phyloP scores from a whole-genome alignment of 2,329 filamentous ascomycete species.

The Neonectria coccinea region DNA sequence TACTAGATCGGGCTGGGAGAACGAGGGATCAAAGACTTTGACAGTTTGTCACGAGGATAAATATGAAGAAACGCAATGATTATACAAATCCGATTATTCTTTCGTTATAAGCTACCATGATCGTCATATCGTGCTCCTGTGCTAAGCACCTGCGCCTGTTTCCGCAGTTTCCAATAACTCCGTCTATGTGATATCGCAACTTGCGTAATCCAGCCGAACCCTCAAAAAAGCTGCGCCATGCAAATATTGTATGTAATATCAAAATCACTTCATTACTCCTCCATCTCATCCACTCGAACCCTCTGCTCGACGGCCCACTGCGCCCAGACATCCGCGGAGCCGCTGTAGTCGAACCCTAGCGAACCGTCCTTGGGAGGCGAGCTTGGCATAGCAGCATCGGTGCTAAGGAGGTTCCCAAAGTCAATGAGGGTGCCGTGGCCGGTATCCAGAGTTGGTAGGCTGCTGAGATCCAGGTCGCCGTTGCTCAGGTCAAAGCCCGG shows the following conservation, averaged over 20 bases:
- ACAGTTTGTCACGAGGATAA: not conserved
- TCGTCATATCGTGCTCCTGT: constrained; percentile 14
- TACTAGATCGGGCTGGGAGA: too few species aligned
- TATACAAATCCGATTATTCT: constrained; percentile 10
- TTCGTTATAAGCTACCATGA: constrained; percentile 16
- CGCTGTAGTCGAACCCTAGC: constrained; percentile 48
- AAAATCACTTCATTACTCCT: constrained; percentile 34
- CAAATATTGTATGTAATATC: constrained; percentile 22
- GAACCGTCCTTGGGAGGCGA: constrained; percentile 56
- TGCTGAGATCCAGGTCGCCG: constrained; percentile 59
- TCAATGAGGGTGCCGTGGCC: constrained; percentile 55
- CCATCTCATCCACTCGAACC: constrained; percentile 26
- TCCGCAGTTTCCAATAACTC: constrained; percentile 15
- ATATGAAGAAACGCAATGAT: not conserved
- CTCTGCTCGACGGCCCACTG: constrained; percentile 47
- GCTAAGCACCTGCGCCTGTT: constrained; percentile 1
- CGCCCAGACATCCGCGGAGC: constrained; percentile 45
- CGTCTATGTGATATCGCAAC: constrained; percentile 26
- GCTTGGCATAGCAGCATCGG: constrained; percentile 61
- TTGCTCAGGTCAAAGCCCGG: constrained; percentile 58
- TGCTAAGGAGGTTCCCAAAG: constrained; percentile 61
- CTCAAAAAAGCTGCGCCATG: constrained; percentile 33
- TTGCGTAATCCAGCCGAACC: constrained; percentile 28
- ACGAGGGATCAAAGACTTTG: not conserved
- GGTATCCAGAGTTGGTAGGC: constrained; percentile 54